Evolutionary conservation across 805 yeast species (phyloP), one percentile per base, ranked within the genome.

Genomic region (Tetrapisispora iriomotensis): DNA sequence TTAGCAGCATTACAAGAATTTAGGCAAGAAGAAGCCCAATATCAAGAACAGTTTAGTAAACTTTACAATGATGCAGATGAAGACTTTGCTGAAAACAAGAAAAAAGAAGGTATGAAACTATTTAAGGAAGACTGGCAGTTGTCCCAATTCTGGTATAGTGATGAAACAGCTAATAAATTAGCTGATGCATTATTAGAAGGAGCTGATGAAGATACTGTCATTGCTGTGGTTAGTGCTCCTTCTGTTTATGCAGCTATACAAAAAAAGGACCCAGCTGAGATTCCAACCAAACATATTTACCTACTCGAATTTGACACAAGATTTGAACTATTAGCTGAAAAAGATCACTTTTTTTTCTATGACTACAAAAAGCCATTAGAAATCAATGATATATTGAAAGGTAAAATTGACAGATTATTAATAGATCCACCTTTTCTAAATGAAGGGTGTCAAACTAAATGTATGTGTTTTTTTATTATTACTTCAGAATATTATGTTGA

Each of bases 51-150:
- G 41, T 82, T 84, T 54, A 71, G 70, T 34, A 60, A 68, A 38
- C 55, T 85, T 37, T 68, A 67, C 45, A 55, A 67, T 39, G 62
- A 66, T 38, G 83, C 88, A 8, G 86, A 82, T 47, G 70, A 72
- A 24, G 56, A 60, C 6, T 51, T 49, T 20, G 56, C 50, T 23
- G 58, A 60, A 37, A 50, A 56, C 21, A 53, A 53, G 42, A 51
- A 46, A 29, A 48, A 58, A 24, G 60, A 72, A 39, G 73, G 77
- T 17, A 88, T 88, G 60, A 84, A 79, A 38, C 68, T 75, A 28
- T 87, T 87, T 59, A 70, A 82, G 54, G 96, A 87, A 60, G 95
- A 87, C 61, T 87, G 96, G 96, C 92, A 85, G 54, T 67, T 88
- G 28, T 85, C 95, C 1, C 96, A 87, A 60, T 87, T 87, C 62